A percentile compares a stretch with the other conserved stretches of the same genome.
These are phyloP conservation scores for Cyclotella atomus DNA, from an alignment of 108 stramenopile genomes.

Conservation along the genomic window DNA sequence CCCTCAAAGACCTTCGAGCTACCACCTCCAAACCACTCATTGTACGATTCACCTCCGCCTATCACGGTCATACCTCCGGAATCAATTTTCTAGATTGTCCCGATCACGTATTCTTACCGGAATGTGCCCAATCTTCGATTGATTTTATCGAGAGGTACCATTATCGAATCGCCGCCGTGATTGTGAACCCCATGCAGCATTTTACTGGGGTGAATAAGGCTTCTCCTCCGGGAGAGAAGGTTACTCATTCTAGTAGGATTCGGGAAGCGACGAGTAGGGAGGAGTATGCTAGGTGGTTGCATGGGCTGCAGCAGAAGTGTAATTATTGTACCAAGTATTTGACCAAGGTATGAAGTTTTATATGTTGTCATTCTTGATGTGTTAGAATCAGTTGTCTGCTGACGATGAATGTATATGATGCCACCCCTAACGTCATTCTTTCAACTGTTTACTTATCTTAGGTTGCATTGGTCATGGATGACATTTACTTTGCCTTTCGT, in stretches of 20 bases:
- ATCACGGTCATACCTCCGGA: conserved; percentile 64
- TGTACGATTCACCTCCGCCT: conserved; percentile 59
- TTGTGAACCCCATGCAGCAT: conserved; percentile 68
- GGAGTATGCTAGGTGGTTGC: conserved; percentile 56
- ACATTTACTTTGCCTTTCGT: conserved; percentile 66
- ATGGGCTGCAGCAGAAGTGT: conserved; percentile 52
- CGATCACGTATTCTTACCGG: conserved; percentile 54
- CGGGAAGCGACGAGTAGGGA: conserved; percentile 25
- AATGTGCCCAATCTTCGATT: conserved; percentile 35
- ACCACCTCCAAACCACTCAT: conserved; percentile 47
- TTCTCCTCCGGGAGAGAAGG: conserved; percentile 66
- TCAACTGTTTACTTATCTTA: neutral
- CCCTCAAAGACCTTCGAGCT: conserved; percentile 55
- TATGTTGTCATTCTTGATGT: neutral
- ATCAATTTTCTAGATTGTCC: conserved; percentile 45
- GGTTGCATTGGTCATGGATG: conserved; percentile 53
- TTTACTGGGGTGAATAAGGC: conserved; percentile 60
- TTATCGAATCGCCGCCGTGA: conserved; percentile 60
- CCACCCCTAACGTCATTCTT: too few species aligned
- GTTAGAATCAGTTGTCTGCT: neutral
- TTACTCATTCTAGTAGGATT: conserved; percentile 28
- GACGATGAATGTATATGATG: too few species aligned
- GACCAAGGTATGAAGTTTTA: conserved; percentile 57
- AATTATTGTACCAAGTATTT: conserved; percentile 65
- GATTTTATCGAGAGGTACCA: conserved; percentile 64